Conservation (phyloP, 139 green algal genomes). For the Ostreobium quekettii region DNA sequence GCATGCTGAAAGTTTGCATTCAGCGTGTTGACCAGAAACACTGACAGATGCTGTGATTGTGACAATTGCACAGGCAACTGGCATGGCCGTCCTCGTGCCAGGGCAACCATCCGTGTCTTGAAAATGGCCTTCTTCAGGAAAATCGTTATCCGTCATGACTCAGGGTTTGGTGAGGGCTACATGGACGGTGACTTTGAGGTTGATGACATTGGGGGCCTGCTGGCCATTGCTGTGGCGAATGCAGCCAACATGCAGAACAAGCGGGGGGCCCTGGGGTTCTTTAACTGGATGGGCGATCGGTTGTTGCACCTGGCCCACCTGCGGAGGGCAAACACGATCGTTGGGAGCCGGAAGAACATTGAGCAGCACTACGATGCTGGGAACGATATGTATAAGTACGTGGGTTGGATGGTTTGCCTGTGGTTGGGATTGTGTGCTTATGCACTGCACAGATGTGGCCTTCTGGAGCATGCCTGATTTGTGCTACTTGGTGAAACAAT, state of each 20-base stretch:
- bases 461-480: too few relatives aligned
- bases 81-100: slow-evolving; percentile 37
- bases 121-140: slow-evolving; percentile 63
- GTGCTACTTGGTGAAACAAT: too few relatives aligned
- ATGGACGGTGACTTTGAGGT: slow-evolving; percentile 70
- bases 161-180: slow-evolving; percentile 85
- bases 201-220: slow-evolving; percentile 45
- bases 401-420: neutral
- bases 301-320: slow-evolving; percentile 66
- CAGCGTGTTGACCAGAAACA: too few relatives aligned
- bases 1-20: too few relatives aligned
- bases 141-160: slow-evolving; percentile 69
- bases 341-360: slow-evolving; percentile 80
- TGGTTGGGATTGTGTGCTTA: too few relatives aligned
- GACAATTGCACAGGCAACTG: slow-evolving; percentile 59
- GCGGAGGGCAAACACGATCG: slow-evolving; percentile 67
- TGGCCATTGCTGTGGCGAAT: slow-evolving; percentile 63
- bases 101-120: slow-evolving; percentile 58
- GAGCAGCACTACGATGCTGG: slow-evolving; percentile 95
- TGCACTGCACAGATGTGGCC: too few relatives aligned
- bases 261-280: slow-evolving; percentile 56
- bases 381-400: slow-evolving; percentile 77
- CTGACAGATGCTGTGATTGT: too few relatives aligned
- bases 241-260: slow-evolving; percentile 31
- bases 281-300: slow-evolving; percentile 72